These are phyloP conservation scores for Sphagnurus paluster DNA, from an alignment of 1,284 basidiomycete species.

Conservation along the genomic window DNA sequence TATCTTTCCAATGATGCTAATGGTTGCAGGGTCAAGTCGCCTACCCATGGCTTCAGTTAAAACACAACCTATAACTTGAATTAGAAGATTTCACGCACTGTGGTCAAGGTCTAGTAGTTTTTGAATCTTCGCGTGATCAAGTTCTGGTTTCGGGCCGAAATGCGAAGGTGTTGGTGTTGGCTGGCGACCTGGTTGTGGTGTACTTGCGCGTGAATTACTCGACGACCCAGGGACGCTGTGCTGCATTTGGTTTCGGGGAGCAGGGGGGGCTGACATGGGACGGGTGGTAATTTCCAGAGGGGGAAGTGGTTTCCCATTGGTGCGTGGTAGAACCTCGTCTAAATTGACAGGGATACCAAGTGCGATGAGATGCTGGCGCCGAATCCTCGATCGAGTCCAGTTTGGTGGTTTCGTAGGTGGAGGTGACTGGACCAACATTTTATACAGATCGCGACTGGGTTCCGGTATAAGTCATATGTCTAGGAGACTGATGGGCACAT, in stretches of 20 bases:
- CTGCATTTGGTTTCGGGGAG: constrained; percentile 44
- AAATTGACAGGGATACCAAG: constrained; percentile 92
- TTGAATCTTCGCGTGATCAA: constrained; percentile 66
- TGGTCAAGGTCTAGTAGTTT: constrained; percentile 66
- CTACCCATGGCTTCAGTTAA: neutral
- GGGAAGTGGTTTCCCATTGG: constrained; percentile 70
- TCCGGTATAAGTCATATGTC: constrained; percentile 23
- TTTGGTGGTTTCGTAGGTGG: constrained; percentile 78
- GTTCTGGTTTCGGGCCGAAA: constrained; percentile 70
- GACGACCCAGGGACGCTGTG: constrained; percentile 39
- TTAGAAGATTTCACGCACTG: constrained; percentile 52
- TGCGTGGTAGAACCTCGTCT: constrained; percentile 84
- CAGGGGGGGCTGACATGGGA: constrained; percentile 76
- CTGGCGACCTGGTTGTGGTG: constrained; percentile 51
- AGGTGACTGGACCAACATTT: constrained; percentile 61
- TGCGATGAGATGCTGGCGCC: constrained; percentile 85
- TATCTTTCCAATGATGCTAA: constrained; percentile 64
- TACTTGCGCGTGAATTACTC: constrained; percentile 52
- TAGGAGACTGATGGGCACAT: constrained; percentile 13
- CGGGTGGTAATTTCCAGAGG: constrained; percentile 82
- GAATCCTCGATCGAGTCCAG: constrained; percentile 88
- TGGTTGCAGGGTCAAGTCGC: constrained; percentile 75
- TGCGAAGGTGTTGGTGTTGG: constrained; percentile 35
- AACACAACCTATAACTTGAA: neutral
- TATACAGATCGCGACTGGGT: constrained; percentile 74